phyloP scores from a whole-genome alignment of 2,329 filamentous ascomycete genomes.

The Balansia obtecta region DNA sequence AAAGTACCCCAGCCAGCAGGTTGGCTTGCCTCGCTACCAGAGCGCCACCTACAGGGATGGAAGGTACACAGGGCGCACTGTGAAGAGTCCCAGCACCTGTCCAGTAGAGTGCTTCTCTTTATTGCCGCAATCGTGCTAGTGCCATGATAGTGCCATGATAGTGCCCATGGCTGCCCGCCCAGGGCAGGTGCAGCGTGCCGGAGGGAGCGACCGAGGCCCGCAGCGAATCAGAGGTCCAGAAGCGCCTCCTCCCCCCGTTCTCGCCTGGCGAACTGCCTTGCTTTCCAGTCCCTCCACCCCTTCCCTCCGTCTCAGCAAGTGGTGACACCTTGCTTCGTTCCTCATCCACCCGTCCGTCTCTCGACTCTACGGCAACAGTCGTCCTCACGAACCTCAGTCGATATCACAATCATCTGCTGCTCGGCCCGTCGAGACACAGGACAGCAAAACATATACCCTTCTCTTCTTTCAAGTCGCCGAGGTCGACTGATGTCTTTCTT shows the following conservation, averaged over 20 bases:
- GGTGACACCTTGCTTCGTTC: constrained; percentile 10
- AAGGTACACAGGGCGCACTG: constrained; percentile 5
- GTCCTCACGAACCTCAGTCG: constrained; percentile 7
- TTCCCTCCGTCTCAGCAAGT: constrained; percentile 5
- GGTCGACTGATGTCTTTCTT: constrained; percentile 24
- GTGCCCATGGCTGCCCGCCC: neutral
- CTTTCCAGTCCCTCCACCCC: neutral
- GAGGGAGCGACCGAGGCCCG: neutral
- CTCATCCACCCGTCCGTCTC: neutral
- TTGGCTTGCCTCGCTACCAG: neutral
- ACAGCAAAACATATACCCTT: constrained; percentile 6
- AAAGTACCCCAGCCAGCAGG: too few species aligned
- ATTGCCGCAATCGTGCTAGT: constrained; percentile 6
- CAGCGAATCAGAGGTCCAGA: constrained; percentile 1
- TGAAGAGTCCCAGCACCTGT: neutral
- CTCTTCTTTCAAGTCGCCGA: constrained; percentile 7
- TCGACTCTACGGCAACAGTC: constrained; percentile 2
- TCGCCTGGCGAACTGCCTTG: neutral
- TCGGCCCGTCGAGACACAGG: constrained; percentile 5
- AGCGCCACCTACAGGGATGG: constrained; percentile 1
- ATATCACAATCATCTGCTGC: neutral
- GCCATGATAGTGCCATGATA: neutral
- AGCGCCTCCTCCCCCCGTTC: neutral
- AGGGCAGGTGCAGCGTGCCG: neutral
- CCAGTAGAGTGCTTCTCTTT: neutral